Evolutionary conservation across 305 asterid species (phyloP).

Genomic region (Withania somnifera): DNA sequence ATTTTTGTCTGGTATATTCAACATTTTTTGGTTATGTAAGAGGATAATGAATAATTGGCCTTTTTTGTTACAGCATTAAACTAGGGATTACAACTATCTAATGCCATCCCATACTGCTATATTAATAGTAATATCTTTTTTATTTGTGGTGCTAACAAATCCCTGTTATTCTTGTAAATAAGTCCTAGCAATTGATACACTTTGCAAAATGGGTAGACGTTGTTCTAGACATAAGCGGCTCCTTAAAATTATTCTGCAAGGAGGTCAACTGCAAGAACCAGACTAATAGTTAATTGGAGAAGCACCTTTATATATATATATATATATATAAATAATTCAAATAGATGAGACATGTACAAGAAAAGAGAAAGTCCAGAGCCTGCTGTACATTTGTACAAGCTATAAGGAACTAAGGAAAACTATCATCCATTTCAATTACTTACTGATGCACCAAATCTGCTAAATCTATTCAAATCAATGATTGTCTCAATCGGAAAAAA

Average conservation of each 20-base stretch:
- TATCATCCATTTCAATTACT: background rate
- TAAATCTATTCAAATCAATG: background rate
- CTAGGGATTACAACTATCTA: background rate
- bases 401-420: background rate
- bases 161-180: background rate
- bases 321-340: too few species aligned
- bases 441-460: background rate
- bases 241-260: background rate
- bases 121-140: background rate
- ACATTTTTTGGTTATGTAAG: background rate
- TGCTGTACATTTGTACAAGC: background rate
- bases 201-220: background rate
- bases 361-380: background rate
- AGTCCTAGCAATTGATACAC: background rate
- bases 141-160: background rate
- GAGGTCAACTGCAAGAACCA: background rate
- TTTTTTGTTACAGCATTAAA: background rate
- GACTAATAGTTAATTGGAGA: too few species aligned
- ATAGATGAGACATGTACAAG: background rate
- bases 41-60: background rate
- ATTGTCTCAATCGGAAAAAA: background rate
- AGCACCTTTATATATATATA: too few species aligned
- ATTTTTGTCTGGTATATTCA: background rate
- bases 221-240: background rate
- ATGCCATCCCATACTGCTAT: background rate